These are phyloP conservation scores for Sisymbrium irio DNA, from an alignment of 345 rosid genomes.

Conservation along the genomic window DNA sequence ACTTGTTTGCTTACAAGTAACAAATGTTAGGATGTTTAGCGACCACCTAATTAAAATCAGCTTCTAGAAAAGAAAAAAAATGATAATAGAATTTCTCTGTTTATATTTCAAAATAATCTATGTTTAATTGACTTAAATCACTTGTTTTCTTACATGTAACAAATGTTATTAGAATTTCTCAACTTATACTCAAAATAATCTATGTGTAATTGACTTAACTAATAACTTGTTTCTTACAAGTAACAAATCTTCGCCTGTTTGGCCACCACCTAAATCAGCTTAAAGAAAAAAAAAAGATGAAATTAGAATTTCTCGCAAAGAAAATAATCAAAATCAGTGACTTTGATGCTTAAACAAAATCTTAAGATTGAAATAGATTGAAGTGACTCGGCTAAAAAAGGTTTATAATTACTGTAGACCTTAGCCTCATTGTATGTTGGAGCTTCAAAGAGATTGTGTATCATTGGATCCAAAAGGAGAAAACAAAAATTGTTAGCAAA, in stretches of 20 bases:
- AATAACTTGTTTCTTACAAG: neutral
- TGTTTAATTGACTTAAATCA: too few species aligned
- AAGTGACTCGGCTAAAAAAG: conserved; percentile 20
- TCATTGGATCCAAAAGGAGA: conserved; percentile 32
- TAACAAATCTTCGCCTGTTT: neutral
- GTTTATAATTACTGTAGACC: neutral
- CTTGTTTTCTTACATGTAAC: too few species aligned
- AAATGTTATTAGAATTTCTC: too few species aligned
- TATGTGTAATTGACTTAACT: neutral
- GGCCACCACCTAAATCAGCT: neutral
- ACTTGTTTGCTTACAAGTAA: too few species aligned
- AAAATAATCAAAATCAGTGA: conserved; percentile 13
- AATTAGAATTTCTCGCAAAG: neutral
- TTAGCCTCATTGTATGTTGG: conserved; percentile 39
- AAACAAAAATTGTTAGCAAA: neutral
- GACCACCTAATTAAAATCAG: too few species aligned
- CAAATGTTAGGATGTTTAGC: too few species aligned
- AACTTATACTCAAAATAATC: neutral
- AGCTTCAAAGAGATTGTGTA: conserved; percentile 25
- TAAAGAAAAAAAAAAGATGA: neutral
- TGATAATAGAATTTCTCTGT: too few species aligned
- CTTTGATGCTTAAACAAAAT: conserved; percentile 14
- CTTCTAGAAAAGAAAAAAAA: too few species aligned
- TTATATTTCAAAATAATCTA: too few species aligned
- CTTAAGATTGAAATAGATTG: conserved; percentile 19